Evolutionary conservation across 1,284 basidiomycete species (phyloP).

Genomic region (Cryptococcus amylolentus): DNA sequence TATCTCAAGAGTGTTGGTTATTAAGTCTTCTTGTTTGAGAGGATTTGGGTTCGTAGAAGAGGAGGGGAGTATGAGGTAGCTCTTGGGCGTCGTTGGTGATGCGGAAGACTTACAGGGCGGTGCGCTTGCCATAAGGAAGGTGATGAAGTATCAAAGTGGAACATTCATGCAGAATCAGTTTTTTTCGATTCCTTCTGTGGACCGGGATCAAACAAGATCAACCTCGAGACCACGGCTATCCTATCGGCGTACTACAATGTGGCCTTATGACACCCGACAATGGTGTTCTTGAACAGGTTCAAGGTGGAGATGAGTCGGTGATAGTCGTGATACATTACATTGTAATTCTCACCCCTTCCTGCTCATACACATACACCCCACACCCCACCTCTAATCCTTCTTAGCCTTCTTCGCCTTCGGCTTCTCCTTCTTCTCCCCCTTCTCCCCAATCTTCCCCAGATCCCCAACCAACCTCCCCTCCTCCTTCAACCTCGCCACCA

Average conservation of each 20-base stretch:
- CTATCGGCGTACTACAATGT: too few species aligned
- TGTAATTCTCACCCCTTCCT: not conserved
- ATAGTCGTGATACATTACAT: not conserved
- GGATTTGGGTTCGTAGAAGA: not conserved
- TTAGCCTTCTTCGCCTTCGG: not conserved
- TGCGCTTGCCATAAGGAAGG: not conserved
- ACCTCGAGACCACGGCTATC: too few species aligned
- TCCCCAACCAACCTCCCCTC: conserved; percentile 1
- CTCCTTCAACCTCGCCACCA: conserved; percentile 7
- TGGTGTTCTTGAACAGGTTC: too few species aligned
- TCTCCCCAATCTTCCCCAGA: not conserved
- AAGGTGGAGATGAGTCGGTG: not conserved
- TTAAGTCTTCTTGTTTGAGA: conserved; percentile 22
- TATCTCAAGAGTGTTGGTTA: conserved; percentile 65
- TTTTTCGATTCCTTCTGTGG: not conserved
- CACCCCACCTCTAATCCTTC: not conserved
- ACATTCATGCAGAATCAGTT: not conserved
- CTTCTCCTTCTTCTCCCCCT: not conserved
- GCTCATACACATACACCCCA: not conserved
- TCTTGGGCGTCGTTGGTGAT: not conserved
- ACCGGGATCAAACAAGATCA: too few species aligned
- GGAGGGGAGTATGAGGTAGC: not conserved
- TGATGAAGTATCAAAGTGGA: not conserved
- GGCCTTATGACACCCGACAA: too few species aligned
- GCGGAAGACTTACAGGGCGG: not conserved